A percentile compares a stretch with the other conserved stretches of the same genome.
phyloP scores from a whole-genome alignment of 257 asterid genomes.

The Solanum appendiculatum region DNA sequence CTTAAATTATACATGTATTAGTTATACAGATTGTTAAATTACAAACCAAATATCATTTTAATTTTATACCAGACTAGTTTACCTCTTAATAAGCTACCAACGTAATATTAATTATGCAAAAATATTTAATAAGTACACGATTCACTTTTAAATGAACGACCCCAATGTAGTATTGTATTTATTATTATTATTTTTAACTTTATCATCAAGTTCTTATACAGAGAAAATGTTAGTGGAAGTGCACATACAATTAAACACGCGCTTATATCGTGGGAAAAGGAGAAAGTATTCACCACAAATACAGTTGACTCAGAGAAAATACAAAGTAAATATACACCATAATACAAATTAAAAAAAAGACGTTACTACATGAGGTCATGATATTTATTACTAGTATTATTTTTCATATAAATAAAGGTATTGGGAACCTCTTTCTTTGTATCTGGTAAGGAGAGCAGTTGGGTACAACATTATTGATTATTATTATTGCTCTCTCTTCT shows the following conservation, averaged over 20 bases:
- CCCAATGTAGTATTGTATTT: no score
- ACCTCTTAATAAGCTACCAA: no score
- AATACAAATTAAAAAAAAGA: not conserved
- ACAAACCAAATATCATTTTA: no score
- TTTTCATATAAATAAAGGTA: slow-evolving; percentile 24
- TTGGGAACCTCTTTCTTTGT: slow-evolving; percentile 14
- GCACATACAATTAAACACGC: not conserved
- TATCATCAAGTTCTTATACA: not conserved
- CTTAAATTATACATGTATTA: no score
- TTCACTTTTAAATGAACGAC: no score
- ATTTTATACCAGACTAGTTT: no score
- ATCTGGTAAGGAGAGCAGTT: slow-evolving; percentile 22
- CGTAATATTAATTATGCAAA: no score
- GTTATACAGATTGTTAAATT: no score
- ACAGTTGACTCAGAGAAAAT: not conserved
- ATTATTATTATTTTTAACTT: no score
- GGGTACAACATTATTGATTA: slow-evolving; percentile 11
- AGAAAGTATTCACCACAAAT: not conserved
- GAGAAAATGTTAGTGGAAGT: not conserved
- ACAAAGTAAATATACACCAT: not conserved
- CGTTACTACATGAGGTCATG: not conserved
- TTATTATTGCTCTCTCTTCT: not conserved
- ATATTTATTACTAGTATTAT: not conserved
- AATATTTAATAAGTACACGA: no score
- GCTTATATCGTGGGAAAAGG: not conserved